Percentiles rank a stretch among this genome's conserved stretches.
These are phyloP conservation scores for Metschnikowia henanensis DNA, from an alignment of 805 yeast genomes.

Conservation along the genomic window DNA sequence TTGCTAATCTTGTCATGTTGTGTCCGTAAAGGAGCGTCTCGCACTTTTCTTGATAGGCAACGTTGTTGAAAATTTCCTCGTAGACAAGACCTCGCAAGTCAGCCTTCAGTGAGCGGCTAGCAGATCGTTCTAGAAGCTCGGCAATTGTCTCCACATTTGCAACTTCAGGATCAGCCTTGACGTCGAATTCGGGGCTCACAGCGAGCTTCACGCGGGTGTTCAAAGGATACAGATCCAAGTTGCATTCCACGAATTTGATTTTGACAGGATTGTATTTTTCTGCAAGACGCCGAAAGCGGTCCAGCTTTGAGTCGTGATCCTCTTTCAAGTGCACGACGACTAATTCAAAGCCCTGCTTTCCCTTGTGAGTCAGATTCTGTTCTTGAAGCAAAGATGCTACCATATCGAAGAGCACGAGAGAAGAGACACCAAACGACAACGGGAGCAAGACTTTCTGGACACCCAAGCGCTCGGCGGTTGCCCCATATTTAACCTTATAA, in stretches of 20 bases:
- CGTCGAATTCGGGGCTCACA: conserved; percentile 16
- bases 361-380: conserved; percentile 61
- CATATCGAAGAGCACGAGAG: conserved; percentile 69
- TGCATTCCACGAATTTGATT: conserved; percentile 40
- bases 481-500: conserved; percentile 68
- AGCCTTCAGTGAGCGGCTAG: conserved; percentile 61
- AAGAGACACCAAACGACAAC: conserved; percentile 64
- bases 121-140: conserved; percentile 38
- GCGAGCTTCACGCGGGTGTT: conserved; percentile 21
- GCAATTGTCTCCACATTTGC: conserved; percentile 18
- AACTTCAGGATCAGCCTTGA: conserved; percentile 5
- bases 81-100: conserved; percentile 55
- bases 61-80: conserved; percentile 44
- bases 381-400: conserved; percentile 58
- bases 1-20: too few species aligned
- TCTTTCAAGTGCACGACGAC: conserved; percentile 52
- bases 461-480: conserved; percentile 30
- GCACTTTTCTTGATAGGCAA: conserved; percentile 47
- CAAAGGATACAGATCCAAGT: conserved; percentile 41
- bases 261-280: conserved; percentile 21
- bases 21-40: too few species aligned
- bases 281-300: conserved; percentile 19
- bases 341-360: conserved; percentile 66
- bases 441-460: conserved; percentile 55
- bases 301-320: conserved; percentile 3